phyloP scores from a whole-genome alignment of 2,329 filamentous ascomycete genomes.

The Teratosphaeria zuluensis region DNA sequence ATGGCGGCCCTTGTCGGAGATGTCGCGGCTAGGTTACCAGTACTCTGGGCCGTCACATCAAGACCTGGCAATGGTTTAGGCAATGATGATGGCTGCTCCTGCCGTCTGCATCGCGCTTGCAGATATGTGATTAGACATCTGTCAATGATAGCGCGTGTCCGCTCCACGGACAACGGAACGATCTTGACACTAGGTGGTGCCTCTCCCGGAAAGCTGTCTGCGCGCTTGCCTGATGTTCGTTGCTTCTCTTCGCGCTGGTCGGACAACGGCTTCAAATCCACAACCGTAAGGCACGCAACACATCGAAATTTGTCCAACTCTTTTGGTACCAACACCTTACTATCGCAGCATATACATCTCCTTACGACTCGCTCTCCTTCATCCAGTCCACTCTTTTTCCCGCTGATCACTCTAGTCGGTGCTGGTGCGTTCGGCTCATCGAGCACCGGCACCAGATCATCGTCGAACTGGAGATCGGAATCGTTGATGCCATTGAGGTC shows the following conservation, averaged over 20 bases:
- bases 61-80: neutral
- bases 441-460: slow-evolving; percentile 33
- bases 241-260: slow-evolving; percentile 10
- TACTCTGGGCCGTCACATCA: neutral
- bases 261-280: slow-evolving; percentile 50
- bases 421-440: slow-evolving; percentile 23
- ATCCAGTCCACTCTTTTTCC: slow-evolving; percentile 21
- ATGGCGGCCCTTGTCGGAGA: slow-evolving; percentile 2
- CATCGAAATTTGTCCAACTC: slow-evolving; percentile 68
- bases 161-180: slow-evolving; percentile 48
- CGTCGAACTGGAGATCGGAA: slow-evolving; percentile 30
- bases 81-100: slow-evolving; percentile 2
- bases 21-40: neutral
- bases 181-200: slow-evolving; percentile 10
- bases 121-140: slow-evolving; percentile 45
- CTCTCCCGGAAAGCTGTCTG: slow-evolving; percentile 2
- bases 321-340: slow-evolving; percentile 68
- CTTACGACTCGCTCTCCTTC: slow-evolving; percentile 58
- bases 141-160: slow-evolving; percentile 50
- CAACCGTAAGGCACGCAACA: slow-evolving; percentile 74
- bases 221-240: slow-evolving; percentile 2
- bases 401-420: slow-evolving; percentile 18
- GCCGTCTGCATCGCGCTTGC: slow-evolving; percentile 18
- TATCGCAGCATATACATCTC: slow-evolving; percentile 78
- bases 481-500: slow-evolving; percentile 18